A percentile compares a stretch with the other conserved stretches of the same genome.
These are phyloP conservation scores for Boechera retrofracta DNA, from an alignment of 345 rosid species.

Conservation along the genomic window DNA sequence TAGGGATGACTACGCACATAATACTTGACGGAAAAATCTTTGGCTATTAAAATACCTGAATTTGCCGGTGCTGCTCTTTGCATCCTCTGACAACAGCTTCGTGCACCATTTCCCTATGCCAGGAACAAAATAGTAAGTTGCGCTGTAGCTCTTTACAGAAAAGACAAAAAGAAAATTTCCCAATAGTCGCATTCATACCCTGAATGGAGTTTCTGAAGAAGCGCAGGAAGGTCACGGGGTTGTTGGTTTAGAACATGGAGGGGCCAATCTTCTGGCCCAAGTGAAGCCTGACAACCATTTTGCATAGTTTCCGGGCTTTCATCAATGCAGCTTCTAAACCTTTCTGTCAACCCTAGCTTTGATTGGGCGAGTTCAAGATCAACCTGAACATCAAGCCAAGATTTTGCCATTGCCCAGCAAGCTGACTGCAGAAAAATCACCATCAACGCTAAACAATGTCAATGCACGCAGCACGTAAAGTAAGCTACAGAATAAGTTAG, in stretches of 20 bases:
- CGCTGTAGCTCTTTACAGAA: not conserved
- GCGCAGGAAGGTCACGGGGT: conserved; percentile 82
- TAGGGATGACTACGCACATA: conserved; percentile 27
- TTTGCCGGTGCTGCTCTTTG: conserved; percentile 97
- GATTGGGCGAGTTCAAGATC: conserved; percentile 79
- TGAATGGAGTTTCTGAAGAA: conserved; percentile 97
- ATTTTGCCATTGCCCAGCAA: conserved; percentile 98
- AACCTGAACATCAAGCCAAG: conserved; percentile 98
- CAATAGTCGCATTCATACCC: conserved; percentile 55
- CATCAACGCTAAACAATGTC: conserved; percentile 14
- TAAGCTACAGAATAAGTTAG: conserved; percentile 7
- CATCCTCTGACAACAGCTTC: conserved; percentile 89
- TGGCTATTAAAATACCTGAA: conserved; percentile 61
- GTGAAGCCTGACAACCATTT: conserved; percentile 52
- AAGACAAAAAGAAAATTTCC: conserved; percentile 1
- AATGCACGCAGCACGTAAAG: not conserved
- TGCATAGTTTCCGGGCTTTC: conserved; percentile 67
- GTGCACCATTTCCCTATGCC: conserved; percentile 75
- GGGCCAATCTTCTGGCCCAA: conserved; percentile 91
- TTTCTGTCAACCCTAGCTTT: conserved; percentile 71
- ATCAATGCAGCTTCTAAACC: conserved; percentile 65
- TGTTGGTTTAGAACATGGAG: conserved; percentile 88
- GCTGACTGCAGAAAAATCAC: conserved; percentile 71
- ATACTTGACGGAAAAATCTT: conserved; percentile 17
- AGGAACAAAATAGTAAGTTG: conserved; percentile 34